Evolutionary conservation across 768 basidiomycete species (phyloP).

Genomic region (Lentinula sp.): DNA sequence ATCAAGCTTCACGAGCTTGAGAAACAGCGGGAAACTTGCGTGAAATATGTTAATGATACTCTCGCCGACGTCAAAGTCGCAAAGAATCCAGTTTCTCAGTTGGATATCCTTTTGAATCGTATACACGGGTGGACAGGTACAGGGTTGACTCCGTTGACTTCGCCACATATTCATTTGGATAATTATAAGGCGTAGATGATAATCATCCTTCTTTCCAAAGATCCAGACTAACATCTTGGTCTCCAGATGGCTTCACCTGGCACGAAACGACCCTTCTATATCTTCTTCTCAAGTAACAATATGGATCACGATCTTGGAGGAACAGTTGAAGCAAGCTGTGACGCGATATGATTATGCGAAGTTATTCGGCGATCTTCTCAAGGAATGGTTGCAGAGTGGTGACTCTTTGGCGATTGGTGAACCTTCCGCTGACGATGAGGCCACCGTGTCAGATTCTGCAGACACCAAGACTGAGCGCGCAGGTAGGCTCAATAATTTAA

Average conservation of each 20-base stretch:
- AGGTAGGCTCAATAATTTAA: not conserved
- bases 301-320: constrained; percentile 11
- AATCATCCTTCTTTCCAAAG: not conserved
- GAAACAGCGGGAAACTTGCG: constrained; percentile 3
- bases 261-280: constrained; percentile 5
- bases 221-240: not conserved
- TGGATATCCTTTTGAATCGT: not conserved
- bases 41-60: not conserved
- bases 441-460: not conserved
- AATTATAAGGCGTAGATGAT: not conserved
- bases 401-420: constrained; percentile 7
- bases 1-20: constrained; percentile 8
- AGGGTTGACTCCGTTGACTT: not conserved
- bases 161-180: not conserved
- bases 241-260: not conserved
- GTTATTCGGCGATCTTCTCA: constrained; percentile 13
- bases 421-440: not conserved
- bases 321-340: constrained; percentile 9
- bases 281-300: not conserved
- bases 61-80: not conserved
- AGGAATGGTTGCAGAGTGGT: constrained; percentile 14
- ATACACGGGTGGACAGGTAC: constrained; percentile 4
- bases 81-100: constrained; percentile 6
- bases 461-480: not conserved
- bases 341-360: constrained; percentile 13